phyloP scores from a whole-genome alignment of 257 asterid genomes.

The Solanum medicagineum region DNA sequence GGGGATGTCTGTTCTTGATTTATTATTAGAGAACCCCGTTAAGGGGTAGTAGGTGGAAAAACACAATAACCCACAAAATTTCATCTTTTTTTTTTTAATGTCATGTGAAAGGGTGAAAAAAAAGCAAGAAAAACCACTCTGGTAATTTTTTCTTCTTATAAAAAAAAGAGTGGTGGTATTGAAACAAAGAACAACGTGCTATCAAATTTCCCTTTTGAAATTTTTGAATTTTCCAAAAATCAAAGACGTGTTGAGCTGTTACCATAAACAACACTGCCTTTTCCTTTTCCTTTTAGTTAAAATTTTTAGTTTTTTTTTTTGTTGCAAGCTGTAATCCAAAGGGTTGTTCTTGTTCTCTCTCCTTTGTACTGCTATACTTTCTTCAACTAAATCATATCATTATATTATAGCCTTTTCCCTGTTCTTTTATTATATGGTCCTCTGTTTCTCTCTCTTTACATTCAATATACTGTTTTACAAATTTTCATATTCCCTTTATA shows the following conservation, averaged over 20 bases:
- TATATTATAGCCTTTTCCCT: not conserved
- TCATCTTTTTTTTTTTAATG: not conserved
- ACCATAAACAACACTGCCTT: constrained; percentile 2
- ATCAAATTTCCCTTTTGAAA: not conserved
- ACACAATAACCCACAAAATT: not conserved
- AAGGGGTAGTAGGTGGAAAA: not conserved
- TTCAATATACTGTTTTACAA: not conserved
- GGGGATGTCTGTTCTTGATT: not conserved
- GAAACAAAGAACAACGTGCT: not conserved
- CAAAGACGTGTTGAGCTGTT: constrained; percentile 57
- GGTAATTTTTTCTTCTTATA: not conserved
- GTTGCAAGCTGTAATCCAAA: not conserved
- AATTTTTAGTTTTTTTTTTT: not conserved
- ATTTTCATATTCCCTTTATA: not conserved
- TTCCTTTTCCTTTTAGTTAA: not conserved
- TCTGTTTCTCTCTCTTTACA: not conserved
- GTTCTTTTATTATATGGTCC: not conserved
- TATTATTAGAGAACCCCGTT: not conserved
- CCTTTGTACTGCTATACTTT: not conserved
- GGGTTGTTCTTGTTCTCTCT: not conserved
- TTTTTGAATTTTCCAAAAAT: constrained; percentile 14
- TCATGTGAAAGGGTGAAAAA: not conserved
- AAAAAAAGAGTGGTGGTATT: not conserved
- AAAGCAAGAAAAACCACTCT: not conserved
- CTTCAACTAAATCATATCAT: constrained; percentile 1